Percentiles rank a stretch among this genome's conserved stretches.
Conservation (phyloP, 129 eudicot species). For the Glebionis coronaria region DNA sequence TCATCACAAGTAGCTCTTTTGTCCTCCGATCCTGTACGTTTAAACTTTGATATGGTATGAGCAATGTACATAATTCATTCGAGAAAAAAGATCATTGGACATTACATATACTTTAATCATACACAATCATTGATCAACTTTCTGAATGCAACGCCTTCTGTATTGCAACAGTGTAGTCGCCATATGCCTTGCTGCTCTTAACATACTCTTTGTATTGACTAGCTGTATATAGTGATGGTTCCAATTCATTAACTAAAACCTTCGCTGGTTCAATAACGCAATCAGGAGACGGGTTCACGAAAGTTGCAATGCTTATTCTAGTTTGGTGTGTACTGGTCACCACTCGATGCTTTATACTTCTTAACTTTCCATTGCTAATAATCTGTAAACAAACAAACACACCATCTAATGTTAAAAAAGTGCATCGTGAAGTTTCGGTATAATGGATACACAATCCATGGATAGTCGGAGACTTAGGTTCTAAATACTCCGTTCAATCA, state of each 20-base stretch:
- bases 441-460: not conserved
- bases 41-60: no score
- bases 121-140: not conserved
- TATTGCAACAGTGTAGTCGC: constrained; percentile 32
- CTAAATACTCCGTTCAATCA: not conserved
- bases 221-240: constrained; percentile 50
- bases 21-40: no score
- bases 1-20: no score
- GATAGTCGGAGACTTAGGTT: not conserved
- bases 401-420: not conserved
- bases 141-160: constrained; percentile 22
- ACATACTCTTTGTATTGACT: constrained; percentile 48
- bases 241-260: constrained; percentile 43
- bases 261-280: constrained; percentile 66
- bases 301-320: constrained; percentile 46
- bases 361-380: constrained; percentile 67
- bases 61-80: no score
- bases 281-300: constrained; percentile 54
- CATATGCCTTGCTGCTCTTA: constrained; percentile 36
- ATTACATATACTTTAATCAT: not conserved
- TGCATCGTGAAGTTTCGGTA: not conserved
- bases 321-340: constrained; percentile 43
- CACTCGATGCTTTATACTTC: constrained; percentile 62
- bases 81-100: no score
- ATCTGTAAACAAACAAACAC: constrained; percentile 34